Conservation (phyloP, 1,284 basidiomycete genomes). For the Trichosporon coremiiforme region DNA sequence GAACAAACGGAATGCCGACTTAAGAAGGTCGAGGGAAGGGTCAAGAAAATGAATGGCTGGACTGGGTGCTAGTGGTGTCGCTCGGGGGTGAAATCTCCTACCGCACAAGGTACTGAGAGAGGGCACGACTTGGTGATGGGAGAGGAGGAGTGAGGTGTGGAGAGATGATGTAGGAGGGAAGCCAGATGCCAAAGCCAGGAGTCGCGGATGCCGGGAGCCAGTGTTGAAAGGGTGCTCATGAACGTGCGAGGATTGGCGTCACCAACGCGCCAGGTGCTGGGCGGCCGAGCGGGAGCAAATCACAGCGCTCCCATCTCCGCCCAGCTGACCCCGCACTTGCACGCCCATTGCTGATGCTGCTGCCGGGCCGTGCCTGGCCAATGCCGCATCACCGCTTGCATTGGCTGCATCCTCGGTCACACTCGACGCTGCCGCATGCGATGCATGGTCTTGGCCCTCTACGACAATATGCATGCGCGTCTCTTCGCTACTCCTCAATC, state of each 20-base stretch:
- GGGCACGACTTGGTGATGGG: conserved; percentile 2
- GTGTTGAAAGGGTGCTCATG: conserved; percentile 18
- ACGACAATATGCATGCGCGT: not conserved
- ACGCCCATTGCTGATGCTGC: no score
- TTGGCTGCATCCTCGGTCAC: not conserved
- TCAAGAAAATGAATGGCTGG: not conserved
- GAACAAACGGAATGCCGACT: not conserved
- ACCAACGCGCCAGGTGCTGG: conserved; percentile 1
- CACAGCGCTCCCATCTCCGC: not conserved
- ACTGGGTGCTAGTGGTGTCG: conserved; percentile 2
- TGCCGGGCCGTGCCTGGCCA: conserved; percentile 9
- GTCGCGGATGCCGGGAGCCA: not conserved
- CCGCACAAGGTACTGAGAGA: not conserved
- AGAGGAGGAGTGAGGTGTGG: not conserved
- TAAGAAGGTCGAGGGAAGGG: not conserved
- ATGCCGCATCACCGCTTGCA: conserved; percentile 2
- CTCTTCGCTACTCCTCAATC: not conserved
- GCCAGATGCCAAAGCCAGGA: not conserved
- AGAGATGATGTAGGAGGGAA: not conserved
- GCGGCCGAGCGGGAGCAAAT: conserved; percentile 20
- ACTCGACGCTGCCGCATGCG: not conserved
- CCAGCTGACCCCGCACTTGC: not conserved
- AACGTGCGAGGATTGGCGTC: conserved; percentile 21
- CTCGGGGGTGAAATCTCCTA: not conserved
- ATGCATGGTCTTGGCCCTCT: not conserved